A percentile compares a stretch with the other conserved stretches of the same genome.
Evolutionary conservation across 164 flowering plant species (phyloP).

Genomic region (Stephania yunnanensis): DNA sequence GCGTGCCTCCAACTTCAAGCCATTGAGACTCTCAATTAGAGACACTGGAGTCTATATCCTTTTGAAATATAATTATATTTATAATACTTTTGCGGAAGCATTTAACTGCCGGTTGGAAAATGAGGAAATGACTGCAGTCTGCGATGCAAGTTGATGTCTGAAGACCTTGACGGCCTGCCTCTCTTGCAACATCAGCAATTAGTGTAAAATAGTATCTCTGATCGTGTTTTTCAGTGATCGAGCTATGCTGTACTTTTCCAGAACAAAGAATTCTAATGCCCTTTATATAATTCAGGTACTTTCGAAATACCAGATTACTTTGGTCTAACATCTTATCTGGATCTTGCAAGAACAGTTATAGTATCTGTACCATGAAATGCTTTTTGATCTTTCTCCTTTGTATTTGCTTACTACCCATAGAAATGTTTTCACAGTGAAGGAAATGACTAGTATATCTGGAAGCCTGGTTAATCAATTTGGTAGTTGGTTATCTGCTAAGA

Average conservation of each 20-base stretch:
- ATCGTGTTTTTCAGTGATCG: neutral
- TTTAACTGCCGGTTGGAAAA: neutral
- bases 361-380: neutral
- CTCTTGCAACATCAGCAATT: neutral
- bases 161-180: neutral
- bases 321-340: neutral
- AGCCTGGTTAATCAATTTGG: neutral
- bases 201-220: neutral
- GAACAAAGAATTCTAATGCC: neutral
- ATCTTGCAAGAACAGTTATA: neutral
- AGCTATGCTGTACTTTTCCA: neutral
- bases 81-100: neutral
- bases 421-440: too few relatives aligned
- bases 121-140: neutral
- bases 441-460: neutral
- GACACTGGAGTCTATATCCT: neutral
- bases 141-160: neutral
- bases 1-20: slow-evolving; percentile 40
- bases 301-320: neutral
- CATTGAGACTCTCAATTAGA: slow-evolving; percentile 24
- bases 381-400: neutral
- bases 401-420: neutral
- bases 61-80: too few relatives aligned
- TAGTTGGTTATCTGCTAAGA: neutral
- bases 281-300: neutral